Base-by-base conservation (phyloP, 2,329 filamentous ascomycete genomes). In the Aurifilum marmelostoma region DNA sequence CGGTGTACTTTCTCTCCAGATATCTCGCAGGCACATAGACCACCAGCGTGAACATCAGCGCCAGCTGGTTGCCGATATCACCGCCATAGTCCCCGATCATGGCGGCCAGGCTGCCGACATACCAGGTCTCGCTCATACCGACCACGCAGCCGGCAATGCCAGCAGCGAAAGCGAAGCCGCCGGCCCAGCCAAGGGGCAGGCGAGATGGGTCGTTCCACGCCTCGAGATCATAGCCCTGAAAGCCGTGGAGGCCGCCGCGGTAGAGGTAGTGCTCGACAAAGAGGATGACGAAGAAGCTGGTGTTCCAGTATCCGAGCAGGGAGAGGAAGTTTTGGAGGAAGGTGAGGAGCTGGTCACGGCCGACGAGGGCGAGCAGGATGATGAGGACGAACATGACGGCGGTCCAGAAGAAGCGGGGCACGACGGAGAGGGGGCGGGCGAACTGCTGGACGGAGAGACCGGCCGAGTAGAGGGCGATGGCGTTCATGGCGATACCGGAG, bases 121-220 rank as follows among this genome's bases (percentile, higher is more conserved):
- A 87, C 82, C 84, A 88, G 0, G 84, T 87, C 77, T 88, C 83
- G 61, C 81, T 81, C 87, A 89, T 89, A 1, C 87, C 87, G 74
- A 89, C 78, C 29, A 86, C 79, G 78, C 85, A 87, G 27, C 81
- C 83, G 9, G 78, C 80, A 9, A 82, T 76, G 1, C 83, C 83
- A 1, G 80, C 75, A 0, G 79, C 74, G 71, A 86, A 86, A 0
- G 84, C 82, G 4, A 77, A 68, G 0, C 79, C 73, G 2, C 80
- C 84, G 2, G 76, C 84, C 50, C 81, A 74, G 8, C 83, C 84
- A 18, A 81, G 54, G 0, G 84, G 84, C 72, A 86, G 73, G 32
- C 76, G 75, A 4, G 71, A 69, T 0, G 82, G 82, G 56, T 79
- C 78, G 69, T 85, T 82, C 83, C 83, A 86, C 8, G 75, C 81